These are phyloP conservation scores for Ophiocordyceps polyrhachis-furcata DNA, from an alignment of 2,329 filamentous ascomycete species.

Conservation along the genomic window DNA sequence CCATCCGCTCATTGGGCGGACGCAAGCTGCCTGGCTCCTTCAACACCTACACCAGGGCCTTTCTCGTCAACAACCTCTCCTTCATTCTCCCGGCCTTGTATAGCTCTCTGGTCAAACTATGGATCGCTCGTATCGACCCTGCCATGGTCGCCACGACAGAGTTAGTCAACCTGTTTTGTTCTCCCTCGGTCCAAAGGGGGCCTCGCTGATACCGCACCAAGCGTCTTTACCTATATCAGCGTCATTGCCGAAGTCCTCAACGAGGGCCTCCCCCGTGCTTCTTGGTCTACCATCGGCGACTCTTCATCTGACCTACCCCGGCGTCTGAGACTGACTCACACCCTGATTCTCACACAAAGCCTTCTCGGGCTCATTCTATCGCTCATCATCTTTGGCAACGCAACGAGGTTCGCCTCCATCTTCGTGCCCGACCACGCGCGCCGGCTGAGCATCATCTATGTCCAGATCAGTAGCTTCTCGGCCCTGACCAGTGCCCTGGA, in stretches of 20 bases:
- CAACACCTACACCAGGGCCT: constrained; percentile 30
- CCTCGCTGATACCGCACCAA: constrained; percentile 15
- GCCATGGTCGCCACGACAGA: constrained; percentile 20
- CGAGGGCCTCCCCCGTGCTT: constrained; percentile 49
- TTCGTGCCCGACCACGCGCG: constrained; percentile 45
- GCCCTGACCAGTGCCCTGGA: constrained; percentile 44
- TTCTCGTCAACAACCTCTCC: constrained; percentile 42
- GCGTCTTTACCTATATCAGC: constrained; percentile 48
- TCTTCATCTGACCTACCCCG: constrained; percentile 28
- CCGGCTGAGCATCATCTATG: constrained; percentile 38
- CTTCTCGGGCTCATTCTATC: constrained; percentile 40
- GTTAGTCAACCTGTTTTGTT: not conserved
- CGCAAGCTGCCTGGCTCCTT: too few species aligned
- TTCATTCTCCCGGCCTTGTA: constrained; percentile 52
- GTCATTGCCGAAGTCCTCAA: constrained; percentile 51
- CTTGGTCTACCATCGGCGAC: constrained; percentile 53
- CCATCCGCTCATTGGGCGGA: too few species aligned
- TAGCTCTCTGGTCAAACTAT: constrained; percentile 47
- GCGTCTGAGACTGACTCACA: constrained; percentile 41
- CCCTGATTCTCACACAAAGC: constrained; percentile 41
- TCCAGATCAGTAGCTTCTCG: constrained; percentile 44
- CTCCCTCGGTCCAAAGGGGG: not conserved
- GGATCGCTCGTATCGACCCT: constrained; percentile 49
- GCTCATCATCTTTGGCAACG: constrained; percentile 34
- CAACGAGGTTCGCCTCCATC: constrained; percentile 30